These are phyloP conservation scores for Curvularia sp. DNA, from an alignment of 2,329 filamentous ascomycete genomes.

Conservation along the genomic window DNA sequence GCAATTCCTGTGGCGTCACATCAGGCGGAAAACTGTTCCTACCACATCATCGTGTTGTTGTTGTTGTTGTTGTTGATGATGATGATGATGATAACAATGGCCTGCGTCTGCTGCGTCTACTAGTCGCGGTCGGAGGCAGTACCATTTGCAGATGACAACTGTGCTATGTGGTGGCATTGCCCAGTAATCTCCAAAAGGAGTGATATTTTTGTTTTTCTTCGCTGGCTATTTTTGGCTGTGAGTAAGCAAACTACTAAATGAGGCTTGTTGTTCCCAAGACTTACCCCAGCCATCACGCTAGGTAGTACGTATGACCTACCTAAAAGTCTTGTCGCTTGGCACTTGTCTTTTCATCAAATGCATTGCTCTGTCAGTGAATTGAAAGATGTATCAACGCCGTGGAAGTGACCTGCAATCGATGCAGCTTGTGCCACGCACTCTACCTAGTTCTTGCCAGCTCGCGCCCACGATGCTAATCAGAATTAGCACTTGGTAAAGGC, in stretches of 20 bases:
- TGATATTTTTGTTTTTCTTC: constrained; percentile 8
- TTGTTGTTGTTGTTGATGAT: background rate
- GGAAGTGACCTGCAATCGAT: constrained; percentile 2
- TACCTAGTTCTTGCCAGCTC: constrained; percentile 22
- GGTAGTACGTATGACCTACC: background rate
- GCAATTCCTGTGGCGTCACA: background rate
- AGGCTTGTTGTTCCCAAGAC: background rate
- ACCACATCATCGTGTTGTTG: no score
- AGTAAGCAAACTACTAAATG: background rate
- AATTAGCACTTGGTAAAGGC: background rate
- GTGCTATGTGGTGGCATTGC: background rate
- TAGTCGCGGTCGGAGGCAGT: background rate
- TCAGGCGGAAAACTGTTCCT: background rate
- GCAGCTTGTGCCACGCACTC: constrained; percentile 29
- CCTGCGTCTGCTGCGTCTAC: background rate
- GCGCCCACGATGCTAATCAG: constrained; percentile 9
- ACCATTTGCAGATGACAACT: background rate
- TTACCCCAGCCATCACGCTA: background rate
- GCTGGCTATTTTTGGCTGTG: constrained; percentile 14
- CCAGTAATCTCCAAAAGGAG: background rate
- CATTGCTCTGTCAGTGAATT: background rate
- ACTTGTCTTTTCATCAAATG: background rate
- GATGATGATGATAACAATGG: background rate
- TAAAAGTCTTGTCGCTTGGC: background rate
- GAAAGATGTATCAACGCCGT: constrained; percentile 14